phyloP scores from a whole-genome alignment of 805 yeast species.

The Pachysolen tannophilus region DNA sequence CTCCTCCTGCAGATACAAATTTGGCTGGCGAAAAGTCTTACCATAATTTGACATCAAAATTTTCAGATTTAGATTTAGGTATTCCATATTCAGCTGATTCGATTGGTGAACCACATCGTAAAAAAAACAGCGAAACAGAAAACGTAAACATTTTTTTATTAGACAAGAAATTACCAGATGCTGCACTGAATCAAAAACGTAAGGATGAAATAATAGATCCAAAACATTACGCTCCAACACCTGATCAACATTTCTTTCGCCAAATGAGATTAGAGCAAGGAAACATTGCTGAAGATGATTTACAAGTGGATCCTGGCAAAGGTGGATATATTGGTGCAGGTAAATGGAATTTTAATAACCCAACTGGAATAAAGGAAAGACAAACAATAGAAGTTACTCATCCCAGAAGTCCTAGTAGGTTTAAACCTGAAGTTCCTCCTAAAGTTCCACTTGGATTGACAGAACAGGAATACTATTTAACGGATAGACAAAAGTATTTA shows the following conservation, averaged over 20 bases:
- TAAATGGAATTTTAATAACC: conserved; percentile 4
- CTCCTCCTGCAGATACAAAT: too few relatives aligned
- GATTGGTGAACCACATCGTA: conserved; percentile 1
- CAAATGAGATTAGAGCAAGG: conserved; percentile 8
- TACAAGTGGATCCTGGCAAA: conserved; percentile 8
- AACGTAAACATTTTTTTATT: too few relatives aligned
- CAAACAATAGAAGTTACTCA: background rate
- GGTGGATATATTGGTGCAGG: conserved; percentile 12
- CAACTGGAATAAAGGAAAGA: background rate
- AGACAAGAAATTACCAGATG: too few relatives aligned
- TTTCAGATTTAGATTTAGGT: conserved; percentile 3
- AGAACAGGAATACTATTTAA: conserved; percentile 9
- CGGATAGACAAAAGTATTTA: conserved; percentile 5
- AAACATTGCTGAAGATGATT: conserved; percentile 7
- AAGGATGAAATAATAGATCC: conserved; percentile 26
- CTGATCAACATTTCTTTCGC: conserved; percentile 23
- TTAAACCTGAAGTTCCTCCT: conserved; percentile 11
- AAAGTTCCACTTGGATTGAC: conserved; percentile 12
- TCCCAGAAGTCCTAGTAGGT: conserved; percentile 7
- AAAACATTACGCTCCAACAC: conserved; percentile 38
- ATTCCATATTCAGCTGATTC: conserved; percentile 9
- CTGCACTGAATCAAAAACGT: conserved; percentile 8
- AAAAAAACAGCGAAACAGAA: too few relatives aligned
- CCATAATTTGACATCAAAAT: background rate
- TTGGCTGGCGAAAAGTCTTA: too few relatives aligned